Evolutionary conservation across 1,284 basidiomycete genomes (phyloP).

Genomic region (Cryptococcus neoformans): DNA sequence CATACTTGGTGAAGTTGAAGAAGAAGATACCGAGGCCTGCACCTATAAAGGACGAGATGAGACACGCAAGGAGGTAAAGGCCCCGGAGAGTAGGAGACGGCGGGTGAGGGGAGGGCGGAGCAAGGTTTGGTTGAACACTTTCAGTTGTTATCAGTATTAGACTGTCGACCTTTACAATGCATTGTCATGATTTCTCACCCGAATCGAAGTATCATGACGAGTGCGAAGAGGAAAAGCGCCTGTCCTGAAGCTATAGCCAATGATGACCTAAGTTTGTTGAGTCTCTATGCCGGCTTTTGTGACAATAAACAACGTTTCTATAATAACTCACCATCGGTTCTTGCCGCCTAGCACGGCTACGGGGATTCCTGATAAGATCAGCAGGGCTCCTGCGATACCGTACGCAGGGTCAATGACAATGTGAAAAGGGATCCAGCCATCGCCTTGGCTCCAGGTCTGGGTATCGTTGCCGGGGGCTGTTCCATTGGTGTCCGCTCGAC

Average conservation of each 20-base stretch:
- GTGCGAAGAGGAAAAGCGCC: slow-evolving; percentile 75
- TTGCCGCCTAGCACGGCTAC: slow-evolving; percentile 89
- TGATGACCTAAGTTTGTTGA: slow-evolving; percentile 65
- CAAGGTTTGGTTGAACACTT: slow-evolving; percentile 40
- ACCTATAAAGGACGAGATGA: slow-evolving; percentile 75
- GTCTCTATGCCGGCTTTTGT: not conserved
- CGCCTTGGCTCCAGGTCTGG: slow-evolving; percentile 38
- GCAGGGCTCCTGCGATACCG: slow-evolving; percentile 79
- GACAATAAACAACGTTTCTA: not conserved
- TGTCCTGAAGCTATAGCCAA: slow-evolving; percentile 91
- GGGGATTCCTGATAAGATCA: slow-evolving; percentile 84
- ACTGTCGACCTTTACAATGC: too few species aligned
- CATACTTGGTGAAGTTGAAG: slow-evolving; percentile 76
- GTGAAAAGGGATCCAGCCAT: slow-evolving; percentile 49
- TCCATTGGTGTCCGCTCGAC: slow-evolving; percentile 25
- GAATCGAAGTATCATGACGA: slow-evolving; percentile 85
- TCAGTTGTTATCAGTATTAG: too few species aligned
- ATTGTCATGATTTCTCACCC: slow-evolving; percentile 52
- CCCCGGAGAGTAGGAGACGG: slow-evolving; percentile 75
- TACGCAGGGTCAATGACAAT: slow-evolving; percentile 84
- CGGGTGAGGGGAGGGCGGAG: slow-evolving; percentile 66
- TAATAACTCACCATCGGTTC: slow-evolving; percentile 69
- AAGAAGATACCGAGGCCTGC: slow-evolving; percentile 85
- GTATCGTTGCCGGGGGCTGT: slow-evolving; percentile 18
- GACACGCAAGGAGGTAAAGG: slow-evolving; percentile 79